Evolutionary conservation across 257 asterid genomes (phyloP), one percentile per base, ranked within the genome.

Genomic region (Solanum virginianum): DNA sequence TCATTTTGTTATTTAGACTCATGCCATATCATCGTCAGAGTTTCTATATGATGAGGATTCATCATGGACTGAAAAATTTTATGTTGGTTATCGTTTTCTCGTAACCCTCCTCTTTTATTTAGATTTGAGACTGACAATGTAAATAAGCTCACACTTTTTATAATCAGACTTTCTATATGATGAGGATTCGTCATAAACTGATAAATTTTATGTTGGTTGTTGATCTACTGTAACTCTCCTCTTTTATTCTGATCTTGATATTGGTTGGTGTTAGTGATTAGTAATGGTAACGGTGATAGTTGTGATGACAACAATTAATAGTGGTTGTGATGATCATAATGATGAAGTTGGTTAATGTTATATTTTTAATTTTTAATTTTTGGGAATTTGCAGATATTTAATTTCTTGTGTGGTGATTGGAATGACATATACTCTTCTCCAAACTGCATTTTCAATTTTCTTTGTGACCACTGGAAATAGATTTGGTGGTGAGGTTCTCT

Each of bases 391-490:
- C 89, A 91, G 94, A 8, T 92, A 92, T 85, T 84, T 92, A 90
- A 59, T 92, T 85, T 88, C 93, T 7, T 54, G 81, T 18, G 88
- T 43, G 17, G 90, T 92, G 0, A 49, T 92, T 39, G 94, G 94
- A 84, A 53, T 89, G 10, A 89, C 89, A 0, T 90, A 88, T 18
- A 85, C 92, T 8, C 88, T 92, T 10, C 36, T 92, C 47, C 92
- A 89, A 88, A 56, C 82, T 65, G 92, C 92, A 51, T 90, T 92
- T 77, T 77, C 92, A 47, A 83, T 92, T 60, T 87, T 70, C 26
- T 71, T 75, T 32, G 90, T 90, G 68, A 86, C 71, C 88, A 85
- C 91, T 2, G 93, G 94, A 29, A 90, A 92, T 84, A 88, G 90
- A n/a, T 9, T 90, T 53, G 92, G 92, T 1, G 94, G 91, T 15